Conservation (phyloP, 2,329 filamentous ascomycete genomes). For the Calonectria hawksworthii region DNA sequence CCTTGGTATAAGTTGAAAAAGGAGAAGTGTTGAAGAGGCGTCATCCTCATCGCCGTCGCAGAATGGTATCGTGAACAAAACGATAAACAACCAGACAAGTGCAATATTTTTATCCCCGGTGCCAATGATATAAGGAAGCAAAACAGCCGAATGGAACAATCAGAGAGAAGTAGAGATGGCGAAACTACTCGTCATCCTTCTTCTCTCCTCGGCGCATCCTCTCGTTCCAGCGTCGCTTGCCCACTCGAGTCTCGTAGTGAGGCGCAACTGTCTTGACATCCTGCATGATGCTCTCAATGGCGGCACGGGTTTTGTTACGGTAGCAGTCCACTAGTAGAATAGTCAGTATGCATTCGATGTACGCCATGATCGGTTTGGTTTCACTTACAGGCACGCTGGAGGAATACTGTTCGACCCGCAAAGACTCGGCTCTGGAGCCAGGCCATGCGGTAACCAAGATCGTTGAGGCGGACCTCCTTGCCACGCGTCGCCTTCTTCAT, state of each 20-base stretch:
- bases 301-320: conserved; percentile 88
- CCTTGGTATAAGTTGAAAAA: conserved; percentile 19
- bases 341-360: conserved; percentile 27
- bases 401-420: conserved; percentile 85
- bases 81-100: conserved; percentile 33
- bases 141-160: conserved; percentile 11
- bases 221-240: conserved; percentile 83
- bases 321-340: conserved; percentile 84
- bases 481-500: conserved; percentile 78
- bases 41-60: conserved; percentile 40
- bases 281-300: conserved; percentile 83
- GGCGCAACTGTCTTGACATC: conserved; percentile 81
- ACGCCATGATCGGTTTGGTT: neutral
- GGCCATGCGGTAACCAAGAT: conserved; percentile 94
- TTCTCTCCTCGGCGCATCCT: conserved; percentile 58
- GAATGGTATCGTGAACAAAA: conserved; percentile 50
- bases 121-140: conserved; percentile 22
- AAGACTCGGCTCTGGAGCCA: conserved; percentile 97
- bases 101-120: conserved; percentile 36
- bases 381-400: conserved; percentile 90
- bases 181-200: conserved; percentile 47
- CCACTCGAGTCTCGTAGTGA: conserved; percentile 90
- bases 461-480: conserved; percentile 92
- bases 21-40: conserved; percentile 29
- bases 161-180: neutral